These are phyloP conservation scores for Silene coronaria DNA, from an alignment of 179 eudicot genomes.

Conservation along the genomic window DNA sequence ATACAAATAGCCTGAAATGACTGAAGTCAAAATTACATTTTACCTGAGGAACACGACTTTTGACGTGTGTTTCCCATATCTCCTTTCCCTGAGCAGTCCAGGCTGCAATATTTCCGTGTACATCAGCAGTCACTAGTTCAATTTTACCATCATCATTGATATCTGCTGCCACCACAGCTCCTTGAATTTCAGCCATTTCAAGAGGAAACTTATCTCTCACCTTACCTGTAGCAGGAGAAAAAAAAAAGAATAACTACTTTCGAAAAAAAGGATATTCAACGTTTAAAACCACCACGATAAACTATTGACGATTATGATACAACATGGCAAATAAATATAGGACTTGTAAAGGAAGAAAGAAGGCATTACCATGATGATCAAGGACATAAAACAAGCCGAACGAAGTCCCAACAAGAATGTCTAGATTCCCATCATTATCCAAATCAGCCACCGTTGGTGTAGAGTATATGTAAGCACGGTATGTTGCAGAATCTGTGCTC, in stretches of 20 bases:
- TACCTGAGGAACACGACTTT: slow-evolving; percentile 91
- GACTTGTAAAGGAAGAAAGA: slow-evolving; percentile 3
- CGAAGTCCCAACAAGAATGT: slow-evolving; percentile 91
- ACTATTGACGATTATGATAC: too few relatives aligned
- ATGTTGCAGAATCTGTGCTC: slow-evolving; percentile 75
- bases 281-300: too few relatives aligned
- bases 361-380: slow-evolving; percentile 79
- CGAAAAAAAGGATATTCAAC: background rate
- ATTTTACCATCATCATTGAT: slow-evolving; percentile 96
- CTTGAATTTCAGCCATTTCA: slow-evolving; percentile 98
- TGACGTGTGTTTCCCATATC: slow-evolving; percentile 84
- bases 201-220: slow-evolving; percentile 88
- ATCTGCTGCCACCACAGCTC: slow-evolving; percentile 88
- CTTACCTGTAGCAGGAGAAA: slow-evolving; percentile 45
- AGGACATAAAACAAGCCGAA: slow-evolving; percentile 84
- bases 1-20: background rate
- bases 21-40: background rate
- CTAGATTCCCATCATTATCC: slow-evolving; percentile 94
- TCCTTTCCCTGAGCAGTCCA: slow-evolving; percentile 95
- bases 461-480: slow-evolving; percentile 84
- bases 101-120: slow-evolving; percentile 94
- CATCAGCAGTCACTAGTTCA: slow-evolving; percentile 82
- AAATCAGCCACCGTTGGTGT: slow-evolving; percentile 88
- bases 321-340: background rate
- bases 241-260: background rate